Conservation (phyloP, 805 yeast genomes). For the Kregervanrija delftensis region DNA sequence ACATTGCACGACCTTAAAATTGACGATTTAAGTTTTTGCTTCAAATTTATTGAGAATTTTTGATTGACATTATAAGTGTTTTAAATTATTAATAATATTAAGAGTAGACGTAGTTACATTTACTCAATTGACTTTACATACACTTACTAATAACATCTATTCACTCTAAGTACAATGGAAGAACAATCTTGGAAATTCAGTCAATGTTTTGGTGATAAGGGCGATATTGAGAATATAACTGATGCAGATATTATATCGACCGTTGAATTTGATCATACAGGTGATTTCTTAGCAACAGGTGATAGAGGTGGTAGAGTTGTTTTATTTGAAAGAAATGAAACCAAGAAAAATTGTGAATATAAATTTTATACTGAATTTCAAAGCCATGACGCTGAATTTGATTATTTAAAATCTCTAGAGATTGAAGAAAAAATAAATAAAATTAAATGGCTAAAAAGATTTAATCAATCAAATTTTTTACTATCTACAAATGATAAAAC, state of each 20-base stretch:
- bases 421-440: conserved; percentile 98
- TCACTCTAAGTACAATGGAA: conserved; percentile 13
- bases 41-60: too few species aligned
- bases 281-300: conserved; percentile 95
- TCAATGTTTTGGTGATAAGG: conserved; percentile 98
- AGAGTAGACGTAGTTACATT: too few species aligned
- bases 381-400: conserved; percentile 97
- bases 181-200: conserved; percentile 70
- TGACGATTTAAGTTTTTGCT: too few species aligned
- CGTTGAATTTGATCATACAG: conserved; percentile 92
- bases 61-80: too few species aligned
- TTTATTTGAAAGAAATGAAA: conserved; percentile 79
- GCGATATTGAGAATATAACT: conserved; percentile 89
- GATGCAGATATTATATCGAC: conserved; percentile 97
- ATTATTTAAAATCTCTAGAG: conserved; percentile 89
- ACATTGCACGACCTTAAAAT: too few species aligned
- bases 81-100: too few species aligned
- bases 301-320: conserved; percentile 99
- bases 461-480: conserved; percentile 84
- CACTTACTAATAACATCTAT: not conserved
- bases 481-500: conserved; percentile 95
- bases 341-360: conserved; percentile 80
- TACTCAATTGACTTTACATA: not conserved
- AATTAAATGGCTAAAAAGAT: conserved; percentile 90
- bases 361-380: conserved; percentile 95